Base-by-base conservation (phyloP, 2,329 filamentous ascomycete genomes). In the Colletotrichum sp. region DNA sequence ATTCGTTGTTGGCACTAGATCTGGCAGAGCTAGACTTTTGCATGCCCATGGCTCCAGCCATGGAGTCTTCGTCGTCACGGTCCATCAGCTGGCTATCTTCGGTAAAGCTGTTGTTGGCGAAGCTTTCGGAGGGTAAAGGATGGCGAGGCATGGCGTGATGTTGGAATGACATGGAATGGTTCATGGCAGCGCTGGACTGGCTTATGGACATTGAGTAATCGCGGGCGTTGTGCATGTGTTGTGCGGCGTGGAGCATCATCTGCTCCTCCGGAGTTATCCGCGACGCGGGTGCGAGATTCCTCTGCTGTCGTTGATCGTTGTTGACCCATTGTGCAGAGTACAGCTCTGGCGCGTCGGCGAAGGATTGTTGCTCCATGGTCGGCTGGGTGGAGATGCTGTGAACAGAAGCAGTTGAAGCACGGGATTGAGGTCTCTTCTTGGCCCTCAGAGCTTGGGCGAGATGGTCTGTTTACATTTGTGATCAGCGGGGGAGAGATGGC, bases 1-100 rank as follows among this genome's bases (percentile, higher is more conserved):
- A 89, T 83, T 96, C 94, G 80, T 96, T 96, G 78, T 95, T 95
- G 4, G 94, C 94, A 78, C 92, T 95, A 19, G 93, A 93, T 65
- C 93, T 90, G 32, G 91, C 89, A 11, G 89, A 87, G n/a, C 86
- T 85, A 32, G 91, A 88, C 83, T 91, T 93, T 39, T 89, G 85
- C 52, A 88, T 87, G 30, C 84, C 84, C 19, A 83, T 80, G 9
- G 85, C 82, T 13, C 87, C 87, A 3, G 85, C 83, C 74, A 90
- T 81, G 5, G 90, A 89, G 71, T 92, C 90, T 15, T 93, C 91
- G 32, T 90, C 90, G 61, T 93, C 91, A 64, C 89, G 88, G 72
- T 92, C 91, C 79, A 92, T 81, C 85, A 93, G 87, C 79, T 93
- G 91, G 78, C 88, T 90, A 69, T 93, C 91, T 74, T 93, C 91